A percentile compares a stretch with the other conserved stretches of the same genome.
These are phyloP conservation scores for Pythium dissotocum DNA, from an alignment of 352 stramenopile species.

Conservation along the genomic window DNA sequence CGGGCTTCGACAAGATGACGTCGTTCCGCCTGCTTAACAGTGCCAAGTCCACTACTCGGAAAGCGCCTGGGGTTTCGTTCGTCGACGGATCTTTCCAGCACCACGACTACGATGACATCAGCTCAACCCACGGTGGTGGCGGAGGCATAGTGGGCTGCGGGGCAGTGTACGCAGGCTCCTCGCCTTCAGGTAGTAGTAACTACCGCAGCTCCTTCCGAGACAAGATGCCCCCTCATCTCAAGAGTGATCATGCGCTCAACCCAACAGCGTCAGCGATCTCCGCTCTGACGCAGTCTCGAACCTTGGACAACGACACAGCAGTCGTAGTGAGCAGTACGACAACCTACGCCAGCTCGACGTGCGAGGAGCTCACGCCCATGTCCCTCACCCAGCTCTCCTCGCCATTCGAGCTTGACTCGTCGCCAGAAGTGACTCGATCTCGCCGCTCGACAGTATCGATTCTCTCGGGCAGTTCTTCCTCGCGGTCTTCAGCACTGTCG, in stretches of 20 bases:
- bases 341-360: constrained; percentile 2
- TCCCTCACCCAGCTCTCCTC: not conserved
- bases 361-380: not conserved
- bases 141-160: constrained; percentile 10
- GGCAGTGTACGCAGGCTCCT: constrained; percentile 11
- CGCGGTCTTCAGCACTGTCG: not conserved
- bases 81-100: constrained; percentile 1
- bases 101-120: not conserved
- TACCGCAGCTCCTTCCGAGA: not conserved
- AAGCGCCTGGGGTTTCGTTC: constrained; percentile 1
- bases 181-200: constrained; percentile 5
- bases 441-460: constrained; percentile 4
- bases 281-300: not conserved
- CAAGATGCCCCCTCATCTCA: not conserved
- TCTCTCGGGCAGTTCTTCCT: not conserved
- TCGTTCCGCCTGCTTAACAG: constrained; percentile 8
- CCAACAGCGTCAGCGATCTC: not conserved
- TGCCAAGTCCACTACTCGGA: not conserved
- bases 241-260: not conserved
- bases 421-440: not conserved
- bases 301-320: not conserved
- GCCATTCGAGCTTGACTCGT: not conserved
- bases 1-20: constrained; percentile 14
- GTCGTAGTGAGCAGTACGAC: not conserved
- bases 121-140: not conserved